Percentiles rank a stretch among this genome's conserved stretches.
These are phyloP conservation scores for Teratosphaeriaceae sp. DNA, from an alignment of 2,329 filamentous ascomycete genomes.

Conservation along the genomic window DNA sequence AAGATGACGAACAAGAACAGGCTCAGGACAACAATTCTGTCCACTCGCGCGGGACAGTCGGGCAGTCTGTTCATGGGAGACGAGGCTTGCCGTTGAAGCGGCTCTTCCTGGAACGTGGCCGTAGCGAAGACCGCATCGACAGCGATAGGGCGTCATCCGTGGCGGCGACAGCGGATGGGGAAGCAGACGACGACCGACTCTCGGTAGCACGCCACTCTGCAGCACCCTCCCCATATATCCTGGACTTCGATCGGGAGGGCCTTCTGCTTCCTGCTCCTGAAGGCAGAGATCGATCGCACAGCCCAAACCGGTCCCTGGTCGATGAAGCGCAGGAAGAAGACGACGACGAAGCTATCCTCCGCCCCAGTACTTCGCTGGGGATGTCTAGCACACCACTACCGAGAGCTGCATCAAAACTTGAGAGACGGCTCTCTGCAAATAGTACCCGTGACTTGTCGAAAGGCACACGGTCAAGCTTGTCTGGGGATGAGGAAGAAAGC, in stretches of 20 bases:
- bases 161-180: constrained; percentile 53
- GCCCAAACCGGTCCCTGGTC: constrained; percentile 4
- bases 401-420: background rate
- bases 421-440: background rate
- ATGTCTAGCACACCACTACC: background rate
- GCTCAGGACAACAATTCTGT: constrained; percentile 7
- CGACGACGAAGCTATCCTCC: constrained; percentile 16
- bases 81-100: constrained; percentile 6
- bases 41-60: constrained; percentile 1
- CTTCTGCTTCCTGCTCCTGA: background rate
- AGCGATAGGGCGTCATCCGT: constrained; percentile 42
- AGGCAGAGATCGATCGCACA: background rate
- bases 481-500: constrained; percentile 6
- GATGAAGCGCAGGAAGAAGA: constrained; percentile 16
- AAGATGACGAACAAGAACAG: constrained; percentile 45
- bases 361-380: constrained; percentile 6
- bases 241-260: constrained; percentile 1
- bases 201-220: constrained; percentile 3
- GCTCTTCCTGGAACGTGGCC: constrained; percentile 7
- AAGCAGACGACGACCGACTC: constrained; percentile 41
- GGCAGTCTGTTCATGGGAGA: constrained; percentile 1
- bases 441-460: background rate
- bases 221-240: constrained; percentile 8
- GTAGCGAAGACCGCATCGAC: constrained; percentile 22
- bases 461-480: background rate